These are phyloP conservation scores for Chrysochromulina tobinii DNA, from an alignment of 78 protist species.

Conservation along the genomic window DNA sequence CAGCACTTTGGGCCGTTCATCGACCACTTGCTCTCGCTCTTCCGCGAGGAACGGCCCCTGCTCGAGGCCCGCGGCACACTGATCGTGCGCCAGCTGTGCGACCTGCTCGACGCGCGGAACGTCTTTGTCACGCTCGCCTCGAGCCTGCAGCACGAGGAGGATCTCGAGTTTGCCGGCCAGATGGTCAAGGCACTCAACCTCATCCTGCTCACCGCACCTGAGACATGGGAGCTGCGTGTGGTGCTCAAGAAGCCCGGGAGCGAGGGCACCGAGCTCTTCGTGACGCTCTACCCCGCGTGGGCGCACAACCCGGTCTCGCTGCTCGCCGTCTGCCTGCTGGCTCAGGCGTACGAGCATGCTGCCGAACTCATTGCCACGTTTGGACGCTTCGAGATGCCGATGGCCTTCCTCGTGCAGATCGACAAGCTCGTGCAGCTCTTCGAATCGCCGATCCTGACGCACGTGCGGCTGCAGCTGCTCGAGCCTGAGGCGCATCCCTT, in stretches of 20 bases:
- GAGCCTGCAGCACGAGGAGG: not conserved
- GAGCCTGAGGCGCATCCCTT: constrained; percentile 72
- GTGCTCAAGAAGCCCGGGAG: not conserved
- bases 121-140: not conserved
- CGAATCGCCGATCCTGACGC: not conserved
- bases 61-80: constrained; percentile 37
- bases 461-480: constrained; percentile 74
- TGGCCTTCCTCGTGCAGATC: constrained; percentile 80
- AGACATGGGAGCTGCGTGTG: constrained; percentile 14
- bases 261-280: constrained; percentile 11
- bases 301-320: constrained; percentile 70
- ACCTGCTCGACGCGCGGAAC: not conserved
- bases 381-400: constrained; percentile 76
- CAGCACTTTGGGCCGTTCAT: constrained; percentile 12
- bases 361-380: constrained; percentile 39
- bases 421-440: constrained; percentile 1
- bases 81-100: constrained; percentile 34
- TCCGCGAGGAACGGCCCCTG: not conserved
- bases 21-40: constrained; percentile 4
- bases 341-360: constrained; percentile 70
- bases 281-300: constrained; percentile 59
- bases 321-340: constrained; percentile 74
- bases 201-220: constrained; percentile 74
- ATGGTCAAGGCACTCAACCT: constrained; percentile 82
- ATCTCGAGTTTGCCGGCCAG: constrained; percentile 70